Evolutionary conservation across 2,329 filamentous ascomycete species (phyloP).

Genomic region (Escovopsis sp.): DNA sequence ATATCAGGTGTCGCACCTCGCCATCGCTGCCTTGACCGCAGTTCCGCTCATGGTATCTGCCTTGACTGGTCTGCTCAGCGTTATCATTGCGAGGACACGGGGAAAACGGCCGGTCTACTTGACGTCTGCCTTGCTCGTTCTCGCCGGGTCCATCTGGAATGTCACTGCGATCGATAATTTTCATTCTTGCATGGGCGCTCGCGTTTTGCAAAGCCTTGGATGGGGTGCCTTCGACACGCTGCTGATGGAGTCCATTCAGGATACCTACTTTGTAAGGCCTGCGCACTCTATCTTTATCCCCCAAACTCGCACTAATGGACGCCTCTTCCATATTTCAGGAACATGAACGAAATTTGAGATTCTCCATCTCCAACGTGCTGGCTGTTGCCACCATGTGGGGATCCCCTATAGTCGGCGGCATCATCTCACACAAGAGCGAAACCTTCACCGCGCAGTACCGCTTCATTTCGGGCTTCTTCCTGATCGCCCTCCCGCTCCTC

Average conservation of each 20-base stretch:
- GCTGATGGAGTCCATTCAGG: conserved; percentile 35
- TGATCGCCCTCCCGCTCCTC: conserved; percentile 30
- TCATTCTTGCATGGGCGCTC: conserved; percentile 32
- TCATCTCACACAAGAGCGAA: conserved; percentile 23
- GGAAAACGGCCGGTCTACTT: conserved; percentile 41
- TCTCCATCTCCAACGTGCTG: conserved; percentile 29
- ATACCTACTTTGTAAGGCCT: conserved; percentile 38
- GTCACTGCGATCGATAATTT: conserved; percentile 26
- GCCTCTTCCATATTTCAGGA: conserved; percentile 18
- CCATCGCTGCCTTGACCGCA: conserved; percentile 34
- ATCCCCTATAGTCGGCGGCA: conserved; percentile 36
- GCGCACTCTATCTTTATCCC: not conserved
- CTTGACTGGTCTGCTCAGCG: conserved; percentile 26
- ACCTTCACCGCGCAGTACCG: conserved; percentile 34
- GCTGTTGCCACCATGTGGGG: conserved; percentile 35
- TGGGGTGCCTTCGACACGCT: conserved; percentile 44
- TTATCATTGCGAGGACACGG: conserved; percentile 27
- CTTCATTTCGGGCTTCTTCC: conserved; percentile 33
- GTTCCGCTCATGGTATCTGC: conserved; percentile 36
- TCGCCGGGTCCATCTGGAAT: conserved; percentile 36
- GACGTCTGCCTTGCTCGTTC: conserved; percentile 26
- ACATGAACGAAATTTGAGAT: conserved; percentile 32
- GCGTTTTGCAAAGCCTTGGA: conserved; percentile 40
- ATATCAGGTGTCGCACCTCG: conserved; percentile 30
- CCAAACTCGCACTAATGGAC: not conserved